These are phyloP conservation scores for Fusarium longipes DNA, from an alignment of 2,329 filamentous ascomycete species.

Conservation along the genomic window DNA sequence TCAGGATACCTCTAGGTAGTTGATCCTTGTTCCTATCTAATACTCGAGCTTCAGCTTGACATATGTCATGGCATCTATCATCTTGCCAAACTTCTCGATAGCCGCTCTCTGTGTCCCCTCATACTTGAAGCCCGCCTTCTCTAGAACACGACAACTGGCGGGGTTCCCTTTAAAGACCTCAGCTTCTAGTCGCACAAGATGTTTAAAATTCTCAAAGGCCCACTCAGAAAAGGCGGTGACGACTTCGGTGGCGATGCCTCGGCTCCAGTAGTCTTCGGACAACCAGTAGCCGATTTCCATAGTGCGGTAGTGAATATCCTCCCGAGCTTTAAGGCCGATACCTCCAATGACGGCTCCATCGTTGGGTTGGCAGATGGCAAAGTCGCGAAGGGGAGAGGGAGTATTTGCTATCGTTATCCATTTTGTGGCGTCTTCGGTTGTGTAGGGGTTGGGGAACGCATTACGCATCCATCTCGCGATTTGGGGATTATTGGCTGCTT, in stretches of 20 bases:
- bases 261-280: background rate
- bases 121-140: background rate
- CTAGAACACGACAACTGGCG: slow-evolving; percentile 2
- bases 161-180: background rate
- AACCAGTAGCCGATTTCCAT: slow-evolving; percentile 13
- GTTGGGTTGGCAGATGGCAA: background rate
- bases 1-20: no score
- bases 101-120: slow-evolving; percentile 1
- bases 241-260: background rate
- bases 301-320: slow-evolving; percentile 1
- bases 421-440: background rate
- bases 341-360: background rate
- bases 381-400: background rate
- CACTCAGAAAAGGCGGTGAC: background rate
- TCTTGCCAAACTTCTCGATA: background rate
- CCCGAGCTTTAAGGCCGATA: background rate
- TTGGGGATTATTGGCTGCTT: background rate
- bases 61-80: no score
- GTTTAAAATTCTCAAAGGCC: background rate
- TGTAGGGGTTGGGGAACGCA: background rate
- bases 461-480: background rate
- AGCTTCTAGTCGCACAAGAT: background rate
- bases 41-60: no score
- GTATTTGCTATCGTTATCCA: background rate
- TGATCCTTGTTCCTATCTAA: no score